Conservation (phyloP, 768 basidiomycete genomes). For the Lentinus tigrinus region DNA sequence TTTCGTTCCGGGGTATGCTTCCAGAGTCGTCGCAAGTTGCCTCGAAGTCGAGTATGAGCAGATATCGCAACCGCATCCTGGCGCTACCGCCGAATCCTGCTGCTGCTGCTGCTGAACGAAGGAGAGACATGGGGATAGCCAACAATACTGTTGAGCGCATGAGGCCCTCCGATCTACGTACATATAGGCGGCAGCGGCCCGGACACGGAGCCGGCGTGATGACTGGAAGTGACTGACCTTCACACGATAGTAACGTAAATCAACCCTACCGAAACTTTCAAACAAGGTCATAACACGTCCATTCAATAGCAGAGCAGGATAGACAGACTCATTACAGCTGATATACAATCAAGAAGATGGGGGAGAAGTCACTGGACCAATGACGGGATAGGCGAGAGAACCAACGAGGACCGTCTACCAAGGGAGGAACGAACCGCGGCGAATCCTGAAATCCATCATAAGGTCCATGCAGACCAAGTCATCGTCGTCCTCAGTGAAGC, state of each 20-base stretch:
- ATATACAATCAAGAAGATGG: not conserved
- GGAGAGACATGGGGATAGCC: not conserved
- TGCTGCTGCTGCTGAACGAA: not conserved
- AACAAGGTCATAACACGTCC: not conserved
- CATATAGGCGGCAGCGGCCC: no score
- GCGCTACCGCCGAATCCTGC: not conserved
- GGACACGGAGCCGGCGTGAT: no score
- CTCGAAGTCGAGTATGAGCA: slow-evolving; percentile 31
- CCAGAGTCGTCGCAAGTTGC: slow-evolving; percentile 25
- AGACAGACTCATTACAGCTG: not conserved
- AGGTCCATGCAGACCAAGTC: slow-evolving; percentile 81
- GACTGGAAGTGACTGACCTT: no score
- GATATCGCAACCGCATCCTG: slow-evolving; percentile 12
- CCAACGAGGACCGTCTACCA: slow-evolving; percentile 21
- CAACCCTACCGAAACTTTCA: no score
- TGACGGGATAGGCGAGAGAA: not conserved
- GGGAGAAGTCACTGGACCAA: no score
- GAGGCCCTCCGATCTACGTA: no score
- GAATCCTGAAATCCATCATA: slow-evolving; percentile 69
- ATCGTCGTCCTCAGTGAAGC: slow-evolving; percentile 69
- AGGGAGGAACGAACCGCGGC: slow-evolving; percentile 20
- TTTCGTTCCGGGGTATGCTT: slow-evolving; percentile 3
- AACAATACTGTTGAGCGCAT: no score
- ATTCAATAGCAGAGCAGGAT: not conserved
- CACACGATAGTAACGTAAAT: no score